Percentiles rank a stretch among this genome's conserved stretches.
phyloP scores from a whole-genome alignment of 352 stramenopile species.

The Globisporangium mamillatum region DNA sequence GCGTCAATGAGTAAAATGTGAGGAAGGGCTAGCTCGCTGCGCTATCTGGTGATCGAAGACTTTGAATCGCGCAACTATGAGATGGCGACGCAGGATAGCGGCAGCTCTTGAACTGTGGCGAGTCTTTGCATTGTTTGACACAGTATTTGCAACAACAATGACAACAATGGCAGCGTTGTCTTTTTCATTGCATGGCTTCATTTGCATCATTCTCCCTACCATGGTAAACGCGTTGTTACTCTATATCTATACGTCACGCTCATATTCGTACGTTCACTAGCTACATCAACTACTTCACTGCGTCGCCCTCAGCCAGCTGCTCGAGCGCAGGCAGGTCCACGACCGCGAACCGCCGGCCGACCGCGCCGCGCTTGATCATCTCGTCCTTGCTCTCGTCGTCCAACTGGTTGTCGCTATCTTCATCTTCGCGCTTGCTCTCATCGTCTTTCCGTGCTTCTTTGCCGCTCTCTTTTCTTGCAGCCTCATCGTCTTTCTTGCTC shows the following conservation, averaged over 20 bases:
- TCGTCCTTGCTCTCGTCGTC: slow-evolving; percentile 15
- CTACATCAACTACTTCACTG: background rate
- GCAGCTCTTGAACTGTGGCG: background rate
- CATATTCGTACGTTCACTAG: background rate
- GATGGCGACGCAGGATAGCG: background rate
- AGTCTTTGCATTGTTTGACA: background rate
- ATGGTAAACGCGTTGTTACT: background rate
- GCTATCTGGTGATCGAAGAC: background rate
- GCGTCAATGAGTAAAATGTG: background rate
- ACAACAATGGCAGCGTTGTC: background rate
- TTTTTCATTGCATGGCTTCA: background rate
- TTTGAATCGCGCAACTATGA: background rate
- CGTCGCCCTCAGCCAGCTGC: background rate
- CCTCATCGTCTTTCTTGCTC: background rate
- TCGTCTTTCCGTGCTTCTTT: background rate
- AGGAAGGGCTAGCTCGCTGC: background rate
- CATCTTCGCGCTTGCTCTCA: slow-evolving; percentile 18
- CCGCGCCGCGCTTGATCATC: slow-evolving; percentile 13
- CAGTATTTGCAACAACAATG: background rate
- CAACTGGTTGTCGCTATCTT: slow-evolving; percentile 1
- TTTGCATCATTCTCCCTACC: background rate
- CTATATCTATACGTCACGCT: background rate
- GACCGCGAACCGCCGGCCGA: slow-evolving; percentile 18
- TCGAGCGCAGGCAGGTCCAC: slow-evolving; percentile 7
- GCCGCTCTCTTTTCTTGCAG: background rate